Evolutionary conservation across 179 eudicot genomes (phyloP), one percentile per base, ranked within the genome.

Genomic region (Camellia oleifera): DNA sequence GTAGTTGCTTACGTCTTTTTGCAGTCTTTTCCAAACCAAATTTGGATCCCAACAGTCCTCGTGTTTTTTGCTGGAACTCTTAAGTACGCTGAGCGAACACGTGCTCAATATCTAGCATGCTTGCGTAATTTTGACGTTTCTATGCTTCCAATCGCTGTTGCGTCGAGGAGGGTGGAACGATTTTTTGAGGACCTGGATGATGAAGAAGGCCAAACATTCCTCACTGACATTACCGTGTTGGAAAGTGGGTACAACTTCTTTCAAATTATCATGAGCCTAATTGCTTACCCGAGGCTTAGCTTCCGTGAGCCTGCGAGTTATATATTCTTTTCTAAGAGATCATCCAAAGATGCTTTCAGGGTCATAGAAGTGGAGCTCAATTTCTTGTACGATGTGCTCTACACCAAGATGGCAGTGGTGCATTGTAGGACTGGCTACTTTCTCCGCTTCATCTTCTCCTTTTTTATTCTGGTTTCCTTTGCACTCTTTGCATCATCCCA

Each of bases 361-460:
- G 60, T 84, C 5, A 40, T 84, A 9, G 78, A 76, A 70, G 72
- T 77, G 0, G 89, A 86, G 76, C 85, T 86, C 40, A 79, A 82
- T 42, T 70, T 86, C 9, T 53, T 86, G 9, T 86, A 86, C 50
- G 89, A 80, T 18, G 60, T 75, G 4, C 80, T 84, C 57, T 82
- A 79, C 72, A 86, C 89, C 4, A 86, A 86, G 48, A 50, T 67
- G 12, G 26, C 48, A 1, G 42, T 84, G 62, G 11, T 84, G 23
- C 65, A 77, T 18, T 20, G 45, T 46, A 45, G 23, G 40, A 50
- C 13, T 8, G 82, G 75, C 2, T 80, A 78, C 72, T 17, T 58
- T 5, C 18, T 23, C 6, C 84, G 86, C 1, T 12, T 72, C 13
- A 0, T 81, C 10, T 69, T 69, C 53, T 74, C 52, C 20, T 5